Conservation (phyloP, 371 early-diverging fungal species). For the Mucor lusitanicus region DNA sequence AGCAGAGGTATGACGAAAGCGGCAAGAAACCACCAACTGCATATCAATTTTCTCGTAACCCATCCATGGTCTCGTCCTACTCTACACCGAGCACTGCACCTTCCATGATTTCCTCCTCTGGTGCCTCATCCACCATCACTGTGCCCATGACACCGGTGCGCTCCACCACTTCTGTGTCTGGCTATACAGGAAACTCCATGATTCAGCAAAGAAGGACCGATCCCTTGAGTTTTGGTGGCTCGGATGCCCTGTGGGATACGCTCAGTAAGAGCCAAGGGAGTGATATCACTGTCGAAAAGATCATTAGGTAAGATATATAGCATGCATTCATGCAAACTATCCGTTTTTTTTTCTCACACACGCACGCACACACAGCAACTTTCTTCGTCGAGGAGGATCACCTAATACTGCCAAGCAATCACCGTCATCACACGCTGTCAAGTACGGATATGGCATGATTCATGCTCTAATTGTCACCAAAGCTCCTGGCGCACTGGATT, state of each 20-base stretch:
- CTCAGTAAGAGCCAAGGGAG: constrained; percentile 38
- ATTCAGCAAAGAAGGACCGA: constrained; percentile 42
- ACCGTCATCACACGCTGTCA: constrained; percentile 28
- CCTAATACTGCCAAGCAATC: constrained; percentile 51
- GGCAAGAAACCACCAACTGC: not conserved
- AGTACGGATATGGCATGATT: constrained; percentile 52
- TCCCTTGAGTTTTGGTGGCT: constrained; percentile 47
- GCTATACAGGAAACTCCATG: constrained; percentile 19
- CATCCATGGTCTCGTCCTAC: constrained; percentile 25
- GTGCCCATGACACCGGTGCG: constrained; percentile 29
- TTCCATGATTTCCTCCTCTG: constrained; percentile 3
- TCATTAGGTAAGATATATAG: constrained; percentile 27
- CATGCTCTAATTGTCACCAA: constrained; percentile 47
- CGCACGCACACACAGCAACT: constrained; percentile 24
- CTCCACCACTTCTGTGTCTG: constrained; percentile 25
- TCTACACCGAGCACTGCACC: constrained; percentile 23
- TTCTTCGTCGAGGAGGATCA: constrained; percentile 47
- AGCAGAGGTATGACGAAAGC: not conserved
- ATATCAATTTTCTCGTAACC: constrained; percentile 13
- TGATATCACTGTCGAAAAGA: constrained; percentile 46
- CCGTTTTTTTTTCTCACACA: not conserved
- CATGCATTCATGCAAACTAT: not conserved
- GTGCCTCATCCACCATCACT: constrained; percentile 14
- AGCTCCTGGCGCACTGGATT: constrained; percentile 32
- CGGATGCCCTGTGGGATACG: constrained; percentile 49